phyloP scores from a whole-genome alignment of 2,329 filamentous ascomycete species.

The Arachnomyces sp. region DNA sequence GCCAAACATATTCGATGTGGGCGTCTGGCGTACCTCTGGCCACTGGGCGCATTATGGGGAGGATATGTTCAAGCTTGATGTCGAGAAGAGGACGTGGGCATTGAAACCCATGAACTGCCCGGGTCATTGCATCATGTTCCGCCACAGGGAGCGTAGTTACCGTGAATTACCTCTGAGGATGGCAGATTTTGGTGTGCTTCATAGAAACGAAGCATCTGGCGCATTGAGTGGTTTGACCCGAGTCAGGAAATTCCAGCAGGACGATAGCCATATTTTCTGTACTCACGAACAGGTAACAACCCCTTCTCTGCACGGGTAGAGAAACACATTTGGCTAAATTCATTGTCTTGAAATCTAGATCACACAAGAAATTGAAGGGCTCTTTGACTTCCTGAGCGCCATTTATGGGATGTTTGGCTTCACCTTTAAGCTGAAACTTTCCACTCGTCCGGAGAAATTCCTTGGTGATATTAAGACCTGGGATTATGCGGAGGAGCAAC shows the following conservation, averaged over 20 bases:
- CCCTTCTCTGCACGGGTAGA: background rate
- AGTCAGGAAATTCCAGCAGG: conserved; percentile 90
- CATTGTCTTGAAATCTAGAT: conserved; percentile 34
- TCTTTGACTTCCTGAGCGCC: conserved; percentile 79
- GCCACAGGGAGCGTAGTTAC: conserved; percentile 76
- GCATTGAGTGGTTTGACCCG: conserved; percentile 84
- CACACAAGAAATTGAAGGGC: conserved; percentile 64
- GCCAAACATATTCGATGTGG: conserved; percentile 92
- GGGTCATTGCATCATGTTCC: conserved; percentile 83
- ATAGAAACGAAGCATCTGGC: conserved; percentile 91
- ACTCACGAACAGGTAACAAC: conserved; percentile 59
- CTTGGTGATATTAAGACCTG: conserved; percentile 81
- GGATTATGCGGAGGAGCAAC: conserved; percentile 76
- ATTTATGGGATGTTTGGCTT: conserved; percentile 81
- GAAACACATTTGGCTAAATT: conserved; percentile 3
- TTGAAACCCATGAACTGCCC: conserved; percentile 99
- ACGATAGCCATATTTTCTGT: conserved; percentile 96
- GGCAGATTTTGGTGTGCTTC: conserved; percentile 91
- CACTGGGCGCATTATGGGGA: conserved; percentile 93
- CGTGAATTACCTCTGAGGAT: conserved; percentile 83
- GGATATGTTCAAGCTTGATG: conserved; percentile 83
- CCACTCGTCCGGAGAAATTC: conserved; percentile 81
- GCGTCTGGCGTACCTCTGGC: conserved; percentile 88
- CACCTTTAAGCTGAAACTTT: conserved; percentile 89
- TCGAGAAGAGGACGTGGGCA: conserved; percentile 75